Evolutionary conservation across 179 eudicot genomes (phyloP), one percentile per base, ranked within the genome.

Genomic region (Dionaea muscipula): DNA sequence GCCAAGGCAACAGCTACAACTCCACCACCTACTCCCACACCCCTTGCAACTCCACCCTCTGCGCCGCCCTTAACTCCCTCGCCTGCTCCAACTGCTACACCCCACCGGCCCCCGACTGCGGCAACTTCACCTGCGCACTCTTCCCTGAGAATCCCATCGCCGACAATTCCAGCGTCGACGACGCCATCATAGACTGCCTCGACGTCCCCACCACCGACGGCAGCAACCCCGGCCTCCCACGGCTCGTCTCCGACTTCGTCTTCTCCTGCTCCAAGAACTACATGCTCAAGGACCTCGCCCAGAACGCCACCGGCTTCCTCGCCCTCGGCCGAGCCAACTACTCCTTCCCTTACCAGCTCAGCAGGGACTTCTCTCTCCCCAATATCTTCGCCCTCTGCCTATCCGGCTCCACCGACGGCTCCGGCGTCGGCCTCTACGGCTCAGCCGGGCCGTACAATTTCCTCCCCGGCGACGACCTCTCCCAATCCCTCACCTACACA

Each of bases 371-470:
- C 51, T 55, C 63, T 18, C 54, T 28, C 5, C 71, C 67, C 21
- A 35, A 22, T 36, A 12, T 65, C n/a, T 71, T 71, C 43, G 76
- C 76, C 17, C 57, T 75, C 14, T 75, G 80, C 66, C 47, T 75
- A 24, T 66, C 80, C 27, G 63, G 68, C 33, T 65, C 80, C 24
- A 49, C 43, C 7, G 40, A 53, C 1, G 66, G 57, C 13, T 41
- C 63, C 0, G 80, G 77, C 3, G 57, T 60, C 33, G 74, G 48
- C 2, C 62, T 75, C 26, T 59, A 68, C 24, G 63, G 57, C 11
- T 22, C 63, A 0, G n/a, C 40, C 19, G 81, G 77, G 7, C 81
- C 81, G 0, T 72, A 76, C 55, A 40, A 49, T 28, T 60, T 76
- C 26, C 56, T 46, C 3, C 70, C 72, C 50, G 63, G 39, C 22